Evolutionary conservation across 192 early-diverging fungal species (phyloP), one percentile per base, ranked within the genome.

Genomic region (Coemansia sp.): DNA sequence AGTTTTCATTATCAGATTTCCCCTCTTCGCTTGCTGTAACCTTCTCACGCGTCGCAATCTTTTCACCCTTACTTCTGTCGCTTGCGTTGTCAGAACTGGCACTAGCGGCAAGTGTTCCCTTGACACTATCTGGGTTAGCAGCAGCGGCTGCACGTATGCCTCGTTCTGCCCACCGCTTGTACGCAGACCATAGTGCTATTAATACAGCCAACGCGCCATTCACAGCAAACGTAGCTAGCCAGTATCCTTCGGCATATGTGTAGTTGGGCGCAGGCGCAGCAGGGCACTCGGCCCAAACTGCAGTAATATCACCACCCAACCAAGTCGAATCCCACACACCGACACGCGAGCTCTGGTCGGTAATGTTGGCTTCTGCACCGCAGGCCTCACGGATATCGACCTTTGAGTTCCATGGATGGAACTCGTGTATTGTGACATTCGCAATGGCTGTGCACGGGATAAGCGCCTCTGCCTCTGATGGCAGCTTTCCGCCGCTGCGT

Each of bases 201-300:
- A 83, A 38, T 22, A 69, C 64, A 6, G 77, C 66, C 49, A 69
- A 62, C 10, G 78, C 65, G 49, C 67, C 76, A 18, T 62, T 63
- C 7, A 76, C 62, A 0, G 77, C 56, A 55, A 67, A 71, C 22
- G 71, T 67, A 7, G 72, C 84, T 54, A 78, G 23, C 74, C 68
- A 81, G 58, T 68, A 70, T 59, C 66, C 54, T 34, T 76, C 74
- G 41, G 23, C 49, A 52, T 65, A 80, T 28, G 50, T 68, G 68
- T 67, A 80, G 54, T 64, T 70, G 4, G 64, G 67, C 8, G 64
- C 27, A 5, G 68, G 67, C 8, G 71, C 64, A 23, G 44, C 19
- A 1, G 72, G 74, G 44, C 69, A 77, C 60, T 68, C 71, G 22
- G 67, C 83, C 84, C 84, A 85, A 9, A 84, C 34, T 0, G 64